phyloP scores from a whole-genome alignment of 1,284 basidiomycete genomes.

The Rhodotorula sp. region DNA sequence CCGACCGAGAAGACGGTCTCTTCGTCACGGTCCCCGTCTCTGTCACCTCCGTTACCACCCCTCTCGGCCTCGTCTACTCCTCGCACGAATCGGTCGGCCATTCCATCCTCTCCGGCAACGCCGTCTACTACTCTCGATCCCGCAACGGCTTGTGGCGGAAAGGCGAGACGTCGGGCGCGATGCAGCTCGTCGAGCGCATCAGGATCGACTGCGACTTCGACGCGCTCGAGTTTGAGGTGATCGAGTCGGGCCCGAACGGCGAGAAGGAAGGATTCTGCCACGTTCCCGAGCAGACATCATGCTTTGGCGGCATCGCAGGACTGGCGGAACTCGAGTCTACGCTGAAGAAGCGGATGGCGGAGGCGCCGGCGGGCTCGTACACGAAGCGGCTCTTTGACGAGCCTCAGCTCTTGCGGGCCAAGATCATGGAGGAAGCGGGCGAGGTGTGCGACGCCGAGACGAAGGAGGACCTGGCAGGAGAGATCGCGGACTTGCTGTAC shows the following conservation, averaged over 20 bases:
- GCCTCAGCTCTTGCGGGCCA: constrained; percentile 74
- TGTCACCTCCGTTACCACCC: constrained; percentile 66
- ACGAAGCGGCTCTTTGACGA: constrained; percentile 86
- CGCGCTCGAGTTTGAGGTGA: constrained; percentile 84
- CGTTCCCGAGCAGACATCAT: constrained; percentile 58
- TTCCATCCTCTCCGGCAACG: constrained; percentile 82
- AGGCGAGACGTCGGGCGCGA: constrained; percentile 92
- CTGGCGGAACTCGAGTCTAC: constrained; percentile 80
- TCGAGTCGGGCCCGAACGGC: constrained; percentile 71
- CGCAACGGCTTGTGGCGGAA: constrained; percentile 97
- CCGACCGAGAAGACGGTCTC: constrained; percentile 88
- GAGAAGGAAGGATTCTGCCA: constrained; percentile 82
- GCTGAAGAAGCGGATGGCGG: constrained; percentile 67
- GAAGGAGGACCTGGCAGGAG: constrained; percentile 85
- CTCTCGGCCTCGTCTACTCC: constrained; percentile 96
- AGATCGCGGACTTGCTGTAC: constrained; percentile 93
- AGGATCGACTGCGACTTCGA: constrained; percentile 91
- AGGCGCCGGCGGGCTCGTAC: constrained; percentile 87
- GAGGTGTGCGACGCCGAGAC: constrained; percentile 84
- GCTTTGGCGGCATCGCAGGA: constrained; percentile 73
- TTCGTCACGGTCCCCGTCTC: constrained; percentile 85
- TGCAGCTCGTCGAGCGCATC: constrained; percentile 81
- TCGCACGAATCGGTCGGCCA: constrained; percentile 81
- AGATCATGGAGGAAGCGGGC: constrained; percentile 98
- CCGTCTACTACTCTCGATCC: constrained; percentile 88